Evolutionary conservation across 2,329 filamentous ascomycete species (phyloP), one percentile per base, ranked within the genome.

Genomic region (Aspergillus amoenus): DNA sequence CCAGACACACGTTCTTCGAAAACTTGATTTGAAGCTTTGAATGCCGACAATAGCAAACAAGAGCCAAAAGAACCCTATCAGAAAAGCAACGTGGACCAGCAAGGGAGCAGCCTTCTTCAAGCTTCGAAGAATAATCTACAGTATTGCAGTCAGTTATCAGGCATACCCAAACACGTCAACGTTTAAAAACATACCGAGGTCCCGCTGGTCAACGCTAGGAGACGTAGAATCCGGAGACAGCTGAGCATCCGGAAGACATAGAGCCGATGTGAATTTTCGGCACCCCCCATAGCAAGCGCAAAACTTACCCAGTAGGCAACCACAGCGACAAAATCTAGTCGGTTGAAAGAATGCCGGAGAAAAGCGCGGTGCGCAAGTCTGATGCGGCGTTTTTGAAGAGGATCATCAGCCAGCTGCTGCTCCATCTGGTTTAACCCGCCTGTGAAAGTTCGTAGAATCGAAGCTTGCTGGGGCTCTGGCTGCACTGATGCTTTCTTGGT

Each of bases 1-100:
- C 89, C 89, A 94, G 30, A 91, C 86, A 70, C 90, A 94, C 61
- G 86, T 87, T 47, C 90, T 88, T 64, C 84, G 85, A 22, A 93
- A 75, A 72, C 90, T 93, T 8, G 89, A 88, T 75, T 93, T 93
- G 79, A 99, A 99, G 75, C 90, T 96, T 72, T 99, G 95, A 21
- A 99, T 89, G 5, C 94, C 95, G 57, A 99, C 88, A 61, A 99
- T 97, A 39, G 92, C 94, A 76, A 99, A 99, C 11, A 97, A 78
- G 42, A 99, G 83, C 94, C 94, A 99, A 76, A 99, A 99, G 76
- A 99, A 99, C 13, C 90, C 84, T 64, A 99, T 92, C 21, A 99
- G 80, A 70, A 99, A 97, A 1, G 91, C 93, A 32, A 99, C 93
- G 61, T 96, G 91, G 24, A 97, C 85, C 22, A 99, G 84, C 37